These are phyloP conservation scores for Coniferiporia weirii DNA, from an alignment of 1,284 basidiomycete species.

Conservation along the genomic window DNA sequence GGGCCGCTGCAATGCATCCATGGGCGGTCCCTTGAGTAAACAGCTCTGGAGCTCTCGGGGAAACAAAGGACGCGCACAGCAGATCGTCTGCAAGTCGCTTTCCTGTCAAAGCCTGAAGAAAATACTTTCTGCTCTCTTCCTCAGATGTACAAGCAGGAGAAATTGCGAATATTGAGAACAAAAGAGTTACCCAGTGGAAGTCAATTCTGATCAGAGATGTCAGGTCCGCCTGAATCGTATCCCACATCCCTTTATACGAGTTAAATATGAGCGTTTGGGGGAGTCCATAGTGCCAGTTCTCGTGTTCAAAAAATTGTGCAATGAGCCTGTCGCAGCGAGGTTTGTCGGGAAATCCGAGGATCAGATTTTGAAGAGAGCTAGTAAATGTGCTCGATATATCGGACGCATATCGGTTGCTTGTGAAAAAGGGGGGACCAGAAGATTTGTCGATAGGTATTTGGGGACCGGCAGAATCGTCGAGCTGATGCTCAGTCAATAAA, in stretches of 20 bases:
- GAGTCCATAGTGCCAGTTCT: constrained; percentile 48
- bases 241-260: constrained; percentile 42
- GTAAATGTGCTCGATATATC: constrained; percentile 23
- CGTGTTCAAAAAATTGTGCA: constrained; percentile 37
- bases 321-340: constrained; percentile 32
- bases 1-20: constrained; percentile 43
- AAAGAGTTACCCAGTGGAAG: constrained; percentile 43
- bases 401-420: constrained; percentile 13
- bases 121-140: constrained; percentile 34
- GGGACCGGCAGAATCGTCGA: constrained; percentile 24
- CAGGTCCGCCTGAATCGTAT: constrained; percentile 32
- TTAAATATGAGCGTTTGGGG: constrained; percentile 43
- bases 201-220: constrained; percentile 34
- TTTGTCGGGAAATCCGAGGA: constrained; percentile 36
- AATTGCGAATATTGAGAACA: constrained; percentile 44
- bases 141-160: constrained; percentile 27
- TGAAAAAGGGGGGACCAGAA: constrained; percentile 5
- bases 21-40: constrained; percentile 37
- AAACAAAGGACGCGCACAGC: constrained; percentile 34
- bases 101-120: constrained; percentile 39
- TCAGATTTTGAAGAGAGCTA: constrained; percentile 33
- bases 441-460: constrained; percentile 16
- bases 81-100: constrained; percentile 43
- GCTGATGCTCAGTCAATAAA: constrained; percentile 17
- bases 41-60: constrained; percentile 22